Evolutionary conservation across 1,284 basidiomycete genomes (phyloP).

Genomic region (Moniliella sp.): DNA sequence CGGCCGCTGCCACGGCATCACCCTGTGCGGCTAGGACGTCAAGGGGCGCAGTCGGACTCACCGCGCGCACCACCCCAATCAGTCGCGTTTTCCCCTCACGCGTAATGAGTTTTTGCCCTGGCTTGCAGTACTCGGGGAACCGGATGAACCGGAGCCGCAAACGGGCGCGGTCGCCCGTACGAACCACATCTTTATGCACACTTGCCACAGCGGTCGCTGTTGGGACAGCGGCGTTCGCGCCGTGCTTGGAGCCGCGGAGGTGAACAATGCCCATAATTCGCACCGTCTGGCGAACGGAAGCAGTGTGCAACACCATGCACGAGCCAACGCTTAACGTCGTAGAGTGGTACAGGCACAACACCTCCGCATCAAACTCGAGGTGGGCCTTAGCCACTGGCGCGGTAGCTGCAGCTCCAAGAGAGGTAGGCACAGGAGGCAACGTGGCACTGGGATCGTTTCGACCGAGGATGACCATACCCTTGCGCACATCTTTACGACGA

Average conservation of each 20-base stretch:
- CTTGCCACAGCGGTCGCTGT: too few species aligned
- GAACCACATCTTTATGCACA: too few species aligned
- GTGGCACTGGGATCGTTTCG: conserved; percentile 2
- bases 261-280: conserved; percentile 22
- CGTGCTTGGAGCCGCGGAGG: conserved; percentile 1
- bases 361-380: conserved; percentile 28
- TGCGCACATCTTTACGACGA: conserved; percentile 57
- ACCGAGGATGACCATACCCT: conserved; percentile 49
- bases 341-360: conserved; percentile 28
- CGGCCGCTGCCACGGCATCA: too few species aligned
- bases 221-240: conserved; percentile 4
- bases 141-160: conserved; percentile 23
- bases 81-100: conserved; percentile 27
- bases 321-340: conserved; percentile 25
- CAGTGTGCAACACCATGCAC: conserved; percentile 30
- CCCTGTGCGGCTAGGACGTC: not conserved
- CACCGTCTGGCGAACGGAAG: conserved; percentile 28
- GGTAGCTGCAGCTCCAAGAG: too few species aligned
- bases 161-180: conserved; percentile 26
- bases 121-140: conserved; percentile 22
- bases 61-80: conserved; percentile 20
- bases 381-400: conserved; percentile 17
- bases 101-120: conserved; percentile 27
- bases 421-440: conserved; percentile 7
- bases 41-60: conserved; percentile 12